Percentiles rank a stretch among this genome's conserved stretches.
These are phyloP conservation scores for Simplicillium sp. DNA, from an alignment of 2,329 filamentous ascomycete genomes.

Conservation along the genomic window DNA sequence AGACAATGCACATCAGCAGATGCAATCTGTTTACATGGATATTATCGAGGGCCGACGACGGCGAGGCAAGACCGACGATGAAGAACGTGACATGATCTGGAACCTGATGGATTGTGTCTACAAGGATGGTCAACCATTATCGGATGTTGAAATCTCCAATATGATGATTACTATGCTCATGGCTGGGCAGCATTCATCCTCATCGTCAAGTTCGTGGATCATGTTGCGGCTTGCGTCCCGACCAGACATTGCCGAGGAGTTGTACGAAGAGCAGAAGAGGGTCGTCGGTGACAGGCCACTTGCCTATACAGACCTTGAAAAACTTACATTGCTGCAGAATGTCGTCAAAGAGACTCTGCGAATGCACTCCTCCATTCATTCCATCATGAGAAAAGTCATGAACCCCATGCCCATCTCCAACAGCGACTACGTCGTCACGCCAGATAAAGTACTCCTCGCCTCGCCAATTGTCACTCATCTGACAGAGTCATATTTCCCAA, in stretches of 20 bases:
- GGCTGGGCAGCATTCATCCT: conserved; percentile 75
- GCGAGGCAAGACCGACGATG: conserved; percentile 32
- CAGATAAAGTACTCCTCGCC: conserved; percentile 36
- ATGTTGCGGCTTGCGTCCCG: conserved; percentile 62
- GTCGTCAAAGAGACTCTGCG: conserved; percentile 66
- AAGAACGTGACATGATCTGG: conserved; percentile 62
- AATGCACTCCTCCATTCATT: conserved; percentile 63
- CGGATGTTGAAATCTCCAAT: conserved; percentile 69
- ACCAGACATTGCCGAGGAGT: conserved; percentile 59
- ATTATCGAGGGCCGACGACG: conserved; percentile 57
- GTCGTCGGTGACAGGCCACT: conserved; percentile 42
- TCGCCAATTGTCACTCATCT: conserved; percentile 33
- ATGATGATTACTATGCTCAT: conserved; percentile 84
- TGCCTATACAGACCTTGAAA: conserved; percentile 48
- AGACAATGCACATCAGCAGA: conserved; percentile 61
- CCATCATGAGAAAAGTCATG: conserved; percentile 64
- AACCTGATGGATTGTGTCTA: conserved; percentile 70
- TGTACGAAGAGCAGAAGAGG: conserved; percentile 56
- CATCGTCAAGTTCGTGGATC: conserved; percentile 70
- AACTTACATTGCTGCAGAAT: conserved; percentile 50
- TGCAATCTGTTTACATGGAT: conserved; percentile 60
- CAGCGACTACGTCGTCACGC: conserved; percentile 43
- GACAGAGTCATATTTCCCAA: conserved; percentile 49
- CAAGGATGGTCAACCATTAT: conserved; percentile 60
- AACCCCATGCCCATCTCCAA: conserved; percentile 50